These are phyloP conservation scores for Tolypocladium cylindrosporum DNA, from an alignment of 2,329 filamentous ascomycete species.

Conservation along the genomic window DNA sequence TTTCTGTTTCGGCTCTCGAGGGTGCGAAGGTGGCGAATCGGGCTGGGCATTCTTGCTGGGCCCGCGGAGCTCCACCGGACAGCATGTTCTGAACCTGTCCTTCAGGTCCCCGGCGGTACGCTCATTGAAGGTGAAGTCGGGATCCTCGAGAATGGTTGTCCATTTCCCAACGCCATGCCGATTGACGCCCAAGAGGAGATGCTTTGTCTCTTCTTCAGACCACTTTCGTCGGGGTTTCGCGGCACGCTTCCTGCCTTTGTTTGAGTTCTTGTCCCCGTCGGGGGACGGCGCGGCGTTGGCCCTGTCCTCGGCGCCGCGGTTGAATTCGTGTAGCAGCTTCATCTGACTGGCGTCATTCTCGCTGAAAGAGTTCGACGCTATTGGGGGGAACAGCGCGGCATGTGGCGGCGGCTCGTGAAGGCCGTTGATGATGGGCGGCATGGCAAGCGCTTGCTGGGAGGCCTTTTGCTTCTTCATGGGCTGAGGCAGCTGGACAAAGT, in stretches of 20 bases:
- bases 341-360: conserved; percentile 32
- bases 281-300: conserved; percentile 11
- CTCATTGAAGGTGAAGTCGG: conserved; percentile 49
- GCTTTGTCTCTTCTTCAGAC: conserved; percentile 55
- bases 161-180: conserved; percentile 56
- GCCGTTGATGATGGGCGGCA: conserved; percentile 57
- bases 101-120: conserved; percentile 54
- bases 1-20: conserved; percentile 22
- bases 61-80: conserved; percentile 47
- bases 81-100: conserved; percentile 57
- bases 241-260: conserved; percentile 41
- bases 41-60: conserved; percentile 20
- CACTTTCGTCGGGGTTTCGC: conserved; percentile 52
- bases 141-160: conserved; percentile 54
- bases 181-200: conserved; percentile 50
- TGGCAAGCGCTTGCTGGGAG: conserved; percentile 39
- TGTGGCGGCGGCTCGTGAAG: conserved; percentile 52
- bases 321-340: conserved; percentile 32
- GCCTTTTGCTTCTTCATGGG: conserved; percentile 56
- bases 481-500: conserved; percentile 54
- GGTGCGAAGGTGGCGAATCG: conserved; percentile 10
- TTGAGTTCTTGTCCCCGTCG: conserved; percentile 18
- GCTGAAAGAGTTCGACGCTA: conserved; percentile 46
- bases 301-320: conserved; percentile 19
- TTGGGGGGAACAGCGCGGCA: conserved; percentile 53